Base-by-base conservation (phyloP, 2,329 filamentous ascomycete species). In the Ophidiomyces ophidiicola region DNA sequence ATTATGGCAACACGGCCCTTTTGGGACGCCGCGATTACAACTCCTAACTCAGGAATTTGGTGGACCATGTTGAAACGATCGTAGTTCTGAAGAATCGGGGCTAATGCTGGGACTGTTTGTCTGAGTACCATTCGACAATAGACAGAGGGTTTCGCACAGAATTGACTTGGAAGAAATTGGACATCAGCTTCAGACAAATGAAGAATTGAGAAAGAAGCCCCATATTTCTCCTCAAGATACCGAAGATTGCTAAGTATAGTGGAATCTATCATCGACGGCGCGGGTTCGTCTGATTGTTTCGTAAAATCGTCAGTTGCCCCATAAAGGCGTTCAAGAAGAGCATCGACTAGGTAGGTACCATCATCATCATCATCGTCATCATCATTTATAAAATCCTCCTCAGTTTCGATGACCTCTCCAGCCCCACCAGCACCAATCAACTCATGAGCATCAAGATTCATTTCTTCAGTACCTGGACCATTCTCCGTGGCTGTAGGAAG, bases 11-110 rank as follows among this genome's bases (percentile, higher is more conserved):
- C 71, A 3, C 71, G 66, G 3, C 75, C 75, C 39, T 69, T 68
- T 32, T 76, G 73, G 1, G 69, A 70, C 0, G 67, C 76, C 2
- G 74, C 60, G 18, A 77, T 54, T 19, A 78, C 66, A 32, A 78
- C 56, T 3, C 74, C 73, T 4, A 78, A 59, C 25, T 75, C 68
- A 0, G 74, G 71, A 11, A 80, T 68, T 36, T 75, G 68, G 8
- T 68, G 64, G 17, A 67, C 58, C 64, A 75, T 70, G 51, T 74
- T 76, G 25, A 77, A 63, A 5, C 75, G 69, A 43, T 74, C 68
- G 32, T 52, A 59, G 32, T 47, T 36, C 12, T 44, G 41, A 21
- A 53, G 50, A 14, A 51, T 50, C 1, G 49, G 46, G 6, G 50
- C 43, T 32, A 48, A 46, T 31, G 47, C 53, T 23, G 46, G 47